Conservation (phyloP, 441 rosid species). For the Populus hybrid region DNA sequence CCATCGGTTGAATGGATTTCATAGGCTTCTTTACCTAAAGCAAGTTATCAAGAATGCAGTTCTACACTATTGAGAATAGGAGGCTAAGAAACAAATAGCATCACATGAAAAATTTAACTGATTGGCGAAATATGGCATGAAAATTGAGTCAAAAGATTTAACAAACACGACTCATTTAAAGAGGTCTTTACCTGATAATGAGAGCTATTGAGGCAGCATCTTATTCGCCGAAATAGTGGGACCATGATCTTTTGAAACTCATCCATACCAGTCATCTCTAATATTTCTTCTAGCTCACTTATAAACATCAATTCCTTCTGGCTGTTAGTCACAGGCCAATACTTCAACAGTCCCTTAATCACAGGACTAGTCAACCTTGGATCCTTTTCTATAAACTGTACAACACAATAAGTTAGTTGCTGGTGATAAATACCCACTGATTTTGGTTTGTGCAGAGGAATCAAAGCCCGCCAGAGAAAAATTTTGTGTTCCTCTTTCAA, state of each 20-base stretch:
- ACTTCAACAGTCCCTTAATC: conserved; percentile 62
- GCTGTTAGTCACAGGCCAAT: conserved; percentile 79
- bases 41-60: background rate
- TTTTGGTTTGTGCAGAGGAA: conserved; percentile 78
- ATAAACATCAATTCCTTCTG: conserved; percentile 83
- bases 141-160: background rate
- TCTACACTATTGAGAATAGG: background rate
- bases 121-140: background rate
- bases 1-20: conserved; percentile 1
- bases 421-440: conserved; percentile 67
- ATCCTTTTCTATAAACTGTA: conserved; percentile 71
- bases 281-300: conserved; percentile 74
- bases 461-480: conserved; percentile 57
- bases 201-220: conserved; percentile 59
- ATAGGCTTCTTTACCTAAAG: background rate
- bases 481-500: conserved; percentile 69
- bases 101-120: background rate
- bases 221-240: conserved; percentile 62
- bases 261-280: conserved; percentile 54
- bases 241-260: conserved; percentile 67
- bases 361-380: conserved; percentile 48
- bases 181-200: conserved; percentile 58
- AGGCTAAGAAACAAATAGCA: background rate
- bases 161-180: background rate
- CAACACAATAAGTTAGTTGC: conserved; percentile 61